Evolutionary conservation across 805 yeast genomes (phyloP).

Genomic region (Metschnikowia colocasiae): DNA sequence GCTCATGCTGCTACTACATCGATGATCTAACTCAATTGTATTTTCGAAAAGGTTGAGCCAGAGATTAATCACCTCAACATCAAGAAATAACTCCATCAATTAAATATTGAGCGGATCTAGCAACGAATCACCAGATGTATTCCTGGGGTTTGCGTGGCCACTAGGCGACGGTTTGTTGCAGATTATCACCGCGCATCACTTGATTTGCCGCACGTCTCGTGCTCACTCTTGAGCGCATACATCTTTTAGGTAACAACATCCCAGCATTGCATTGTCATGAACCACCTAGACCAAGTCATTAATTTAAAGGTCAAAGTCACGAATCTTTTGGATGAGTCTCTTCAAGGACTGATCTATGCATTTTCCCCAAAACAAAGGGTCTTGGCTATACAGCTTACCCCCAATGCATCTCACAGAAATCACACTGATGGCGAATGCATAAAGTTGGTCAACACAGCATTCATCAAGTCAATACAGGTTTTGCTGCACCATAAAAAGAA

Average conservation of each 20-base stretch:
- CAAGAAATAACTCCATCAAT: no score
- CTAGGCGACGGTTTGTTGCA: neutral
- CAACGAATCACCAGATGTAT: neutral
- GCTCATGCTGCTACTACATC: neutral
- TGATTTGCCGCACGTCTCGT: conserved; percentile 3
- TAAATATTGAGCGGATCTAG: no score
- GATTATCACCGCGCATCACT: neutral
- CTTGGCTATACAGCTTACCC: conserved; percentile 26
- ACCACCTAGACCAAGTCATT: conserved; percentile 15
- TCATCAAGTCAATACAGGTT: conserved; percentile 43
- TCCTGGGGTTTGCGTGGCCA: neutral
- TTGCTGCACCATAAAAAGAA: conserved; percentile 32
- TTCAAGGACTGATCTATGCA: conserved; percentile 63
- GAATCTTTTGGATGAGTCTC: conserved; percentile 53
- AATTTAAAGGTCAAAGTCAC: conserved; percentile 51
- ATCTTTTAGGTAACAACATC: neutral
- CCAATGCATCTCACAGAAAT: neutral
- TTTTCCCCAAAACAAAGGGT: conserved; percentile 49
- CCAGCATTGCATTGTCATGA: conserved; percentile 10
- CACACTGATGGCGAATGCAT: conserved; percentile 10
- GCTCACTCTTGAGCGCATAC: neutral
- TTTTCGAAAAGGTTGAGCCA: neutral
- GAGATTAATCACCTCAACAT: no score
- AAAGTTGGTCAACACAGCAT: conserved; percentile 9
- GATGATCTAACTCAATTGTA: neutral